These are phyloP conservation scores for Herpomyces periplanetae DNA, from an alignment of 2,329 filamentous ascomycete genomes.

Conservation along the genomic window DNA sequence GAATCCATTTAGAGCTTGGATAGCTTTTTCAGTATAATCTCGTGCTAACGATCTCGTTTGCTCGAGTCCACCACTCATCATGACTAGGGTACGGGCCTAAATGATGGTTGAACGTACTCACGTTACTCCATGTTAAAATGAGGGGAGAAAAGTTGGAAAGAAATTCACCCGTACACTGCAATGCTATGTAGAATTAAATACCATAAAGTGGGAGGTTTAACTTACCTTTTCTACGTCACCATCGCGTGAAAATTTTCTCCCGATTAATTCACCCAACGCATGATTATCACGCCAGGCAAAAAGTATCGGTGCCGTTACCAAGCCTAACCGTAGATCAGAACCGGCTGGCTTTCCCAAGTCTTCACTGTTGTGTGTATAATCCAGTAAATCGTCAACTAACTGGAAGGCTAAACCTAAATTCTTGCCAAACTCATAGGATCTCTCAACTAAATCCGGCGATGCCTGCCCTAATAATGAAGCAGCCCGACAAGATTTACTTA, in stretches of 20 bases:
- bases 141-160: slow-evolving; percentile 2
- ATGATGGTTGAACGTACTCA: slow-evolving; percentile 3
- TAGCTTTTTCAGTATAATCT: slow-evolving; percentile 58
- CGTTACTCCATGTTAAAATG: slow-evolving; percentile 1
- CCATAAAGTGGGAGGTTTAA: slow-evolving; percentile 3
- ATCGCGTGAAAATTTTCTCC: slow-evolving; percentile 44
- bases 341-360: slow-evolving; percentile 82
- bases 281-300: slow-evolving; percentile 78
- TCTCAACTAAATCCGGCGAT: slow-evolving; percentile 39
- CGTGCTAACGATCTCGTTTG: slow-evolving; percentile 65
- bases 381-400: slow-evolving; percentile 84
- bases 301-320: slow-evolving; percentile 66
- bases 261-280: slow-evolving; percentile 52
- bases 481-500: slow-evolving; percentile 77
- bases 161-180: not conserved
- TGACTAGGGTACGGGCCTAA: slow-evolving; percentile 53
- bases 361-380: slow-evolving; percentile 39
- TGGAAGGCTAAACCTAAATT: slow-evolving; percentile 86
- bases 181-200: slow-evolving; percentile 2
- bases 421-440: slow-evolving; percentile 63
- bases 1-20: slow-evolving; percentile 41
- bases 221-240: slow-evolving; percentile 54
- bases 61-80: slow-evolving; percentile 47
- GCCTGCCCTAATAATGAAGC: slow-evolving; percentile 48
- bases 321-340: slow-evolving; percentile 60